Evolutionary conservation across 306 rosid species (phyloP).

Genomic region (Trifolium fragiferum): DNA sequence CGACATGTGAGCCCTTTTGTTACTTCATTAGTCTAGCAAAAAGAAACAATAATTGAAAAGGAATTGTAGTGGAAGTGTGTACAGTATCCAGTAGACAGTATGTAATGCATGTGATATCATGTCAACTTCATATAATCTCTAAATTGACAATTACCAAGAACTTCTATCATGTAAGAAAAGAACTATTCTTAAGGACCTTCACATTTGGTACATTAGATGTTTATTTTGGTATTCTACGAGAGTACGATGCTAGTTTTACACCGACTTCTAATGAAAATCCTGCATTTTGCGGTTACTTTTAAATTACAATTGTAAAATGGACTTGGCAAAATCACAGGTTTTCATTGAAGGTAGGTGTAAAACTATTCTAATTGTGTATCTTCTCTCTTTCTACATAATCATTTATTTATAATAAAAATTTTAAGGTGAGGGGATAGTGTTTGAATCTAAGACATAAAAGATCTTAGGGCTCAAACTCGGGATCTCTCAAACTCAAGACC

Average conservation of each 20-base stretch:
- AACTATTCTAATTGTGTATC: neutral
- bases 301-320: neutral
- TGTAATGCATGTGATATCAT: neutral
- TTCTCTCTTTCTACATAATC: neutral
- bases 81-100: neutral
- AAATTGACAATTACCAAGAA: constrained; percentile 13
- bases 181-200: neutral
- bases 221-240: constrained; percentile 23
- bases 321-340: no score
- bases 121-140: neutral
- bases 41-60: neutral
- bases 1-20: constrained; percentile 55
- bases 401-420: no score
- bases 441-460: no score
- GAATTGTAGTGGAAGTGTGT: constrained; percentile 22
- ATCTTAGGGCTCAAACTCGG: no score
- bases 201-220: constrained; percentile 22
- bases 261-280: neutral
- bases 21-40: constrained; percentile 1
- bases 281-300: neutral
- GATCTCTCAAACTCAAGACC: no score
- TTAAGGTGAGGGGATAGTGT: no score
- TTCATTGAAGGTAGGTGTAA: no score
- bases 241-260: neutral
- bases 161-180: neutral